Conservation (phyloP, 202 grass and related monocot species). For the Eragrostis tef region DNA sequence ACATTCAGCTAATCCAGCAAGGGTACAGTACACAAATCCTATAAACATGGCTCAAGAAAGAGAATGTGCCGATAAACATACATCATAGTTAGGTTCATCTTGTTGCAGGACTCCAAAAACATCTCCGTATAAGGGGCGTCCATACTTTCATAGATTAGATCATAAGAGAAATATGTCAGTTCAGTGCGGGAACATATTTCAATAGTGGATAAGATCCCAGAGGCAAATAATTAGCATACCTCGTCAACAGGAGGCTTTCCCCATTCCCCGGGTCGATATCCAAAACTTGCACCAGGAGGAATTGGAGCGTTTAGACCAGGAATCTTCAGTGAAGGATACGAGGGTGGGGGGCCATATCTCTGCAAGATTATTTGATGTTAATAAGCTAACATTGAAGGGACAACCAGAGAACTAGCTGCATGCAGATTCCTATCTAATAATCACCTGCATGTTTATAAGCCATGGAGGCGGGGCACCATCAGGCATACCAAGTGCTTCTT, state of each 20-base stretch:
- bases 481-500: constrained; percentile 97
- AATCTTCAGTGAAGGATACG: constrained; percentile 89
- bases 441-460: constrained; percentile 99
- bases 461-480: constrained; percentile 95
- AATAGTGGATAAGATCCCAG: too few species aligned
- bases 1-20: too few species aligned
- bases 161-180: constrained; percentile 7
- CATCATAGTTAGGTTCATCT: constrained; percentile 92
- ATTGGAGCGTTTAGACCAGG: constrained; percentile 94
- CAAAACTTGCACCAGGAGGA: constrained; percentile 82
- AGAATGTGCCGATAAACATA: constrained; percentile 16
- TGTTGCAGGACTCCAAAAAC: constrained; percentile 86
- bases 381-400: background rate
- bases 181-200: constrained; percentile 1
- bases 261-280: constrained; percentile 93
- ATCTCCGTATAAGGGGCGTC: constrained; percentile 89
- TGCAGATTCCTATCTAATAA: too few species aligned
- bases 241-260: constrained; percentile 97
- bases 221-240: constrained; percentile 48
- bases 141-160: constrained; percentile 53
- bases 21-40: too few species aligned
- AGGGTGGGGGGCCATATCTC: constrained; percentile 94
- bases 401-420: too few species aligned
- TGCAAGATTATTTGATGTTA: constrained; percentile 42
- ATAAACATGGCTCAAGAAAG: too few species aligned